A percentile compares a stretch with the other conserved stretches of the same genome.
phyloP scores from a whole-genome alignment of 345 rosid species.

The Nephelium lappaceum region DNA sequence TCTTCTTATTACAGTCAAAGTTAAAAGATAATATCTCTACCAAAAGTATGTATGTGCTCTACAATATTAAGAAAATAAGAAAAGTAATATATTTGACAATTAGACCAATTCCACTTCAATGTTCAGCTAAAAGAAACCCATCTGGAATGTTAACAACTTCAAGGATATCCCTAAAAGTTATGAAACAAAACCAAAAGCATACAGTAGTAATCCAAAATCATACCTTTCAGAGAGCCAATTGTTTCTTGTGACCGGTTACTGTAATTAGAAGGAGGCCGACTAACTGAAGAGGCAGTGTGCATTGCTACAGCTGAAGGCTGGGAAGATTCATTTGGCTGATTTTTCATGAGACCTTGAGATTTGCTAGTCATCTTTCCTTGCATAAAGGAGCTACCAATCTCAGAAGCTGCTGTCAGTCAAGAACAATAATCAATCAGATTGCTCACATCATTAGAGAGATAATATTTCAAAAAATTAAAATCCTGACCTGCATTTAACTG shows the following conservation, averaged over 20 bases:
- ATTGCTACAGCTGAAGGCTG: slow-evolving; percentile 51
- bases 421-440: slow-evolving; percentile 21
- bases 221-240: slow-evolving; percentile 73
- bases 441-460: slow-evolving; percentile 9
- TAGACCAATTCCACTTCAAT: background rate
- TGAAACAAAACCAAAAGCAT: background rate
- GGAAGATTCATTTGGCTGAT: slow-evolving; percentile 49
- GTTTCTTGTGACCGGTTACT: slow-evolving; percentile 65
- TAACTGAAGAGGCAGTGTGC: slow-evolving; percentile 60
- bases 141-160: background rate
- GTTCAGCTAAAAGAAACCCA: background rate
- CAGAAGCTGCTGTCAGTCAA: slow-evolving; percentile 42
- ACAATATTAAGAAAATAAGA: background rate
- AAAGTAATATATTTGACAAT: background rate
- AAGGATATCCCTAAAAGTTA: background rate
- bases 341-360: slow-evolving; percentile 60
- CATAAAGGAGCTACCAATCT: slow-evolving; percentile 38
- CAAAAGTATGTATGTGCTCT: background rate
- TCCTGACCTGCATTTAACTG: slow-evolving; percentile 49
- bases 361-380: slow-evolving; percentile 53
- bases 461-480: slow-evolving; percentile 9
- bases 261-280: slow-evolving; percentile 80
- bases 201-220: background rate
- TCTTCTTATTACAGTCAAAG: background rate
- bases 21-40: background rate